These are phyloP conservation scores for Phytophthora pistaciae DNA, from an alignment of 352 stramenopile genomes.

Conservation along the genomic window DNA sequence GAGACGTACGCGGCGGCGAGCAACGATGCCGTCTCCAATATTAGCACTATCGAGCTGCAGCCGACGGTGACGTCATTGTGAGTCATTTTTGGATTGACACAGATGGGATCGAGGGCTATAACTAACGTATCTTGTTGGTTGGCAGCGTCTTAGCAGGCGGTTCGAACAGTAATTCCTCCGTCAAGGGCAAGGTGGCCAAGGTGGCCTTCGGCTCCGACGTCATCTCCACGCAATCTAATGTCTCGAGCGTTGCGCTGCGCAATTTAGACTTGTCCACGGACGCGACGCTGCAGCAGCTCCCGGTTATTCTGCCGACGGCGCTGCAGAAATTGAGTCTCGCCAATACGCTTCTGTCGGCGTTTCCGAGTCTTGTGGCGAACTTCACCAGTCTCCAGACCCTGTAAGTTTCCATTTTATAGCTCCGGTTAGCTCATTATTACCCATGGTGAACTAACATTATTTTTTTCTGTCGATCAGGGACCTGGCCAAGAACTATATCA, in stretches of 20 bases:
- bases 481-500: slow-evolving; percentile 46
- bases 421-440: background rate
- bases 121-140: slow-evolving; percentile 8
- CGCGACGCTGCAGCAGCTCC: slow-evolving; percentile 36
- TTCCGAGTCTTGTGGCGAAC: slow-evolving; percentile 45
- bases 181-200: slow-evolving; percentile 48
- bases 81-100: slow-evolving; percentile 1
- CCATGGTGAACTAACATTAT: slow-evolving; percentile 7
- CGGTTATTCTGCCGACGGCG: slow-evolving; percentile 23
- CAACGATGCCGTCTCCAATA: slow-evolving; percentile 44
- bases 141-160: slow-evolving; percentile 38
- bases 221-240: slow-evolving; percentile 34
- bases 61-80: slow-evolving; percentile 39
- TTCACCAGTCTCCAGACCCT: slow-evolving; percentile 40
- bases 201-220: slow-evolving; percentile 37
- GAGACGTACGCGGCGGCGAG: slow-evolving; percentile 34
- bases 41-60: slow-evolving; percentile 34
- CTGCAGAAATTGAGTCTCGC: slow-evolving; percentile 39
- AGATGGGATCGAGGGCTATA: background rate
- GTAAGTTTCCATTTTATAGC: slow-evolving; percentile 27
- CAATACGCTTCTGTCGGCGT: slow-evolving; percentile 40
- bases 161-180: slow-evolving; percentile 22
- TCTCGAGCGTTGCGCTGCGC: slow-evolving; percentile 38
- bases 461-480: slow-evolving; percentile 25
- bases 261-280: slow-evolving; percentile 41